Base-by-base conservation (phyloP, 768 basidiomycete genomes). In the Strobilomyces echinocephalus region DNA sequence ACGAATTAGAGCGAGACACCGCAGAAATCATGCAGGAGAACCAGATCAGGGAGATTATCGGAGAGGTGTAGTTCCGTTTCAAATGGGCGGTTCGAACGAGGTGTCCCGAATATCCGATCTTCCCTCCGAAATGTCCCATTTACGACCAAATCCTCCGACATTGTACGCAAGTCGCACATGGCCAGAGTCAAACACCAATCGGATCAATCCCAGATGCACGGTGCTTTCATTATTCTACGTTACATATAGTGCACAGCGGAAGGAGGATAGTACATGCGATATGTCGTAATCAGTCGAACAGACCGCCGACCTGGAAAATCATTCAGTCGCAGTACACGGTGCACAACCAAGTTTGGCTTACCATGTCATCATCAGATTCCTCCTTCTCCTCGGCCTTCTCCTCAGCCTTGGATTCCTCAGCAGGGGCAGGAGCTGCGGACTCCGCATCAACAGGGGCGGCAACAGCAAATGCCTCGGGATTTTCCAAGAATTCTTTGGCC, bases 401-500 rank as follows among this genome's bases (percentile, higher is more conserved):
- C 72, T 88, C 80, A 49, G 74, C 83, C 52, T 75, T 80, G 26
- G 78, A 77, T 12, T 79, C 82, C 34, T 78, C 83, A 46, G 80
- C 83, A 46, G 80, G 80, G 41, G 78, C 82, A 46, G 80, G 79
- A 39, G 83, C 75, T 38, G 72, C 70, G 35, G 74, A 77, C 24
- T 73, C 77, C 21, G 77, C 79, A 35, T 79, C 82, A 50, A 77
- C 78, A 47, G 90, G 78, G 49, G 86, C 87, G 35, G 88, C 89
- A 55, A 74, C 87, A 51, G 89, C 93, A 65, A 95, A 99, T n/a
- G 95, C 95, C 50, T 97, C 94, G 46, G 97, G 95, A 82, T 98
- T 97, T 69, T 87, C 97, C 63, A 98, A 85, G 78, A 87, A 91
- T 68, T 90, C 95, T 81, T 97, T 97, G 74, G 88, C 83, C 92